Evolutionary conservation across 208 protist genomes (phyloP).

Genomic region (Wallacemonas collosoma): DNA sequence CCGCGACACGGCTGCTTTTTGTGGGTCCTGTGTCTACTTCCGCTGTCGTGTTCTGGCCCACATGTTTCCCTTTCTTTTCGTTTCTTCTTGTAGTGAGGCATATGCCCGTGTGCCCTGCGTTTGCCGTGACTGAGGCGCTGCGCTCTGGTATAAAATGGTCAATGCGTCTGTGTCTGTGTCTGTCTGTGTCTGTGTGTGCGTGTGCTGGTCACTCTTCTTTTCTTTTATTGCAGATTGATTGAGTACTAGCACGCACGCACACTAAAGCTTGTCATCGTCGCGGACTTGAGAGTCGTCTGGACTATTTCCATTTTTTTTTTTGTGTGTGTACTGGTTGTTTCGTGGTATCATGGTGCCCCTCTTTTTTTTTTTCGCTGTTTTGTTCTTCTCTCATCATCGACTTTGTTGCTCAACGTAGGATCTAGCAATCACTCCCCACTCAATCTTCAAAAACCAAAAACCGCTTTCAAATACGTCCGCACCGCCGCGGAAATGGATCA

Average conservation of each 20-base stretch:
- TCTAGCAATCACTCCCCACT: slow-evolving; percentile 15
- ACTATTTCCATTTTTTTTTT: too few relatives aligned
- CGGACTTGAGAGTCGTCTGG: too few relatives aligned
- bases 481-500: too few relatives aligned
- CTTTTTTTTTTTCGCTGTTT: slow-evolving; percentile 2
- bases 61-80: neutral
- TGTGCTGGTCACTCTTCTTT: too few relatives aligned
- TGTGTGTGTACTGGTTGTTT: slow-evolving; percentile 15
- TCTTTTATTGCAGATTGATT: too few relatives aligned
- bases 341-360: slow-evolving; percentile 16
- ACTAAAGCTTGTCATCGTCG: too few relatives aligned
- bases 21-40: neutral
- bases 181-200: too few relatives aligned
- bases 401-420: slow-evolving; percentile 20
- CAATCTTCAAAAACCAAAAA: neutral
- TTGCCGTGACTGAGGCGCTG: too few relatives aligned
- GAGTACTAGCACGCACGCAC: too few relatives aligned
- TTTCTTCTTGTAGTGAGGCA: neutral
- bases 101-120: too few relatives aligned
- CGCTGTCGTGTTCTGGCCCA: neutral
- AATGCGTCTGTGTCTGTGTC: too few relatives aligned
- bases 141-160: too few relatives aligned
- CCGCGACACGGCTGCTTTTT: neutral
- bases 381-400: neutral
- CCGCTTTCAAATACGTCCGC: neutral